These are phyloP conservation scores for Eucalyptus erythrocorys DNA, from an alignment of 345 rosid genomes.

Conservation along the genomic window DNA sequence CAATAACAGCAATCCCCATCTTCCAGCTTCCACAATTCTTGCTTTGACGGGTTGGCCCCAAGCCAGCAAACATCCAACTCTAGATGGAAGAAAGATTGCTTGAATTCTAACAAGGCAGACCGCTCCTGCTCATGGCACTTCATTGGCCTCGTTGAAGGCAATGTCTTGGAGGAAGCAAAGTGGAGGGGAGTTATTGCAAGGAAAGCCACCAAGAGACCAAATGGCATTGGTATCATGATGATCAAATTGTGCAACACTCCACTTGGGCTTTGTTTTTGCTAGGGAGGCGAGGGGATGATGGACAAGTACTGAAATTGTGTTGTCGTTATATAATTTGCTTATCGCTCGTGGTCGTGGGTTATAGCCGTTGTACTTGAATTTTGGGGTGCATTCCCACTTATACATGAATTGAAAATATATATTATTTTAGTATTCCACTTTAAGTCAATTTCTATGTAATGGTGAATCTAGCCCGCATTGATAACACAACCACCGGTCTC, in stretches of 20 bases:
- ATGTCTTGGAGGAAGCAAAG: background rate
- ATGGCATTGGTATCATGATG: background rate
- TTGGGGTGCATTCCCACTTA: background rate
- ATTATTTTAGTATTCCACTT: too few relatives aligned
- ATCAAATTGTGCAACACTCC: background rate
- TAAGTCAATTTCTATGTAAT: too few relatives aligned
- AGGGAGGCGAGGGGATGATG: background rate
- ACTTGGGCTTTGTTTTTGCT: background rate
- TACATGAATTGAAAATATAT: background rate
- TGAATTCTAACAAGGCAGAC: background rate
- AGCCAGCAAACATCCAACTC: fast-evolving
- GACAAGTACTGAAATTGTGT: background rate
- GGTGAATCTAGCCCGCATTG: background rate
- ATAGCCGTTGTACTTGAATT: background rate
- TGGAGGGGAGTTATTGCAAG: background rate
- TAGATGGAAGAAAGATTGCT: background rate
- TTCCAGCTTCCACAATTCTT: background rate
- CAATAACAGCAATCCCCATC: background rate
- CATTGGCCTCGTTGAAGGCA: background rate
- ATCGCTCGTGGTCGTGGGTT: background rate
- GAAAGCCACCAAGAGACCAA: background rate
- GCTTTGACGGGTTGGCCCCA: fast-evolving
- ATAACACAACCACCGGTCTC: background rate
- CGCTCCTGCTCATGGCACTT: background rate
- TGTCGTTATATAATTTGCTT: background rate